These are phyloP conservation scores for Verticillium albo-atrum DNA, from an alignment of 2,329 filamentous ascomycete genomes.

Conservation along the genomic window DNA sequence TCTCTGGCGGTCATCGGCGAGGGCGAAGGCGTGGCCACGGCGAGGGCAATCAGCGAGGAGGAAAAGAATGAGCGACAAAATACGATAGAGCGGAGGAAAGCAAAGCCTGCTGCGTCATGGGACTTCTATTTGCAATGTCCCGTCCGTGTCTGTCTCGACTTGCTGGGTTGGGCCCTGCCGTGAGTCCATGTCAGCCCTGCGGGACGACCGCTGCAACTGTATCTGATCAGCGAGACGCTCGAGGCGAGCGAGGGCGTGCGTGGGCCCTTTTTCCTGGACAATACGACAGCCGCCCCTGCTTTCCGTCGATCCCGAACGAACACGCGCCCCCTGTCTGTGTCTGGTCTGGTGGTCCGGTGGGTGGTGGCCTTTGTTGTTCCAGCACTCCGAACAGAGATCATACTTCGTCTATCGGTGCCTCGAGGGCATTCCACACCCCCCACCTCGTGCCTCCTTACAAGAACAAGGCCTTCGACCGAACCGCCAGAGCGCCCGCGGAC, in stretches of 20 bases:
- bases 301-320: not conserved
- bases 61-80: not conserved
- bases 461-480: not conserved
- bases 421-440: not conserved
- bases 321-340: not conserved
- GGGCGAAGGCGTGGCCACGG: not conserved
- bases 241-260: not conserved
- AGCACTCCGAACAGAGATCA: too few relatives aligned
- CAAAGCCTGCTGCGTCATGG: not conserved
- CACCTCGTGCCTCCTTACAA: not conserved
- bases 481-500: not conserved
- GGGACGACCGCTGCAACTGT: not conserved
- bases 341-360: not conserved
- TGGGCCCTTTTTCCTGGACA: not conserved
- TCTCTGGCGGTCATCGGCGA: not conserved
- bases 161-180: not conserved
- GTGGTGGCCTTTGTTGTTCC: not conserved
- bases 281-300: not conserved
- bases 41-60: not conserved
- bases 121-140: not conserved
- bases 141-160: not conserved
- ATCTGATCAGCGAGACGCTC: not conserved
- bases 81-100: not conserved
- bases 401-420: not conserved
- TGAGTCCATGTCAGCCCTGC: not conserved